Percentiles rank a stretch among this genome's conserved stretches.
Conservation (phyloP, 306 rosid species). For the Fagus crenata region DNA sequence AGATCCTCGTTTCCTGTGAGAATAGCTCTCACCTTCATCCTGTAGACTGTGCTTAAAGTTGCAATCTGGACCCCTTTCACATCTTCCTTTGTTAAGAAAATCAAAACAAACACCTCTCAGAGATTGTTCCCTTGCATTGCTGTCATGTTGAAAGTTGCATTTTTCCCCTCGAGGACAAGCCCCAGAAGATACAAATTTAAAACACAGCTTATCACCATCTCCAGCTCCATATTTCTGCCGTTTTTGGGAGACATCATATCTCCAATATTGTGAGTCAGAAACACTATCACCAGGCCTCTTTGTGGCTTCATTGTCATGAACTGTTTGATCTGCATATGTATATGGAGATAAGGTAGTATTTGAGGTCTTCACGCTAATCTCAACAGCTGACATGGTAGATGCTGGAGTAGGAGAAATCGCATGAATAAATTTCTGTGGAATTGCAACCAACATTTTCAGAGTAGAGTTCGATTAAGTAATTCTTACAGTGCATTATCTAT, state of each 20-base stretch:
- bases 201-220: constrained; percentile 67
- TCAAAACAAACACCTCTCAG: constrained; percentile 93
- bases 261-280: constrained; percentile 89
- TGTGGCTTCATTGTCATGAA: constrained; percentile 43
- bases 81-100: constrained; percentile 82
- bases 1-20: constrained; percentile 50
- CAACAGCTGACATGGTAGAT: constrained; percentile 74
- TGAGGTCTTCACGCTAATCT: constrained; percentile 64
- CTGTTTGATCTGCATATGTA: constrained; percentile 36
- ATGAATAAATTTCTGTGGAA: constrained; percentile 90
- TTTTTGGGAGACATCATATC: constrained; percentile 87
- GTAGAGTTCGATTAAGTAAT: neutral
- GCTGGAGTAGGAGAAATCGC: constrained; percentile 95
- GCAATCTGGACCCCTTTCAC: constrained; percentile 91
- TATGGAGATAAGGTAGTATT: constrained; percentile 81
- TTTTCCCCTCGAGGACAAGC: constrained; percentile 85
- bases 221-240: constrained; percentile 69
- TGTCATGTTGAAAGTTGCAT: constrained; percentile 81
- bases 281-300: constrained; percentile 60
- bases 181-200: constrained; percentile 81
- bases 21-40: constrained; percentile 55
- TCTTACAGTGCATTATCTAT: neutral
- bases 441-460: neutral
- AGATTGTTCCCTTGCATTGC: constrained; percentile 69
- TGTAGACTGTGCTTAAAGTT: constrained; percentile 75